Evolutionary conservation across 2,329 filamentous ascomycete genomes (phyloP), one percentile per base, ranked within the genome.

Genomic region (Ceratocystis ficicola): DNA sequence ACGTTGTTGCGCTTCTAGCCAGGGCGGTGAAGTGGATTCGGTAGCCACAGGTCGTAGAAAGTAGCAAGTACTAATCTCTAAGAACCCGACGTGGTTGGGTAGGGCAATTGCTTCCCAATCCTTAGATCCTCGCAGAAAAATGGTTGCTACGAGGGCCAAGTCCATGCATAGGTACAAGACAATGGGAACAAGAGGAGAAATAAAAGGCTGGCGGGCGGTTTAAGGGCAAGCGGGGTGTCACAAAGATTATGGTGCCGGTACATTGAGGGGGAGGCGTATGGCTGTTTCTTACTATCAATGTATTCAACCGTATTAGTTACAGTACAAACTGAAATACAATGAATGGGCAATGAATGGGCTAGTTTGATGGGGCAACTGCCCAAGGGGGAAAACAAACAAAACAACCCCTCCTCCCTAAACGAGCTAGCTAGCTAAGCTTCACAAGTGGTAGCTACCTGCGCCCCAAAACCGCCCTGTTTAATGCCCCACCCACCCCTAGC

Each of bases 121-220:
- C 55, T 36, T 17, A 59, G 32, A 59, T 36, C 55, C 55, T 59
- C 55, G 6, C 28, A 59, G 55, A n/a, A n/a, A 59, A 59, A 30
- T 30, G 55, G 8, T 2, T 36, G 28, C 20, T 36, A 59, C 25
- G 55, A 59, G 55, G 55, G 55, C n/a, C 3, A n/a, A 36, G 10
- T 59, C n/a, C 32, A 59, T 32, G 55, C 36, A 36, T 12, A 6
- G 8, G 36, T 59, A 36, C 32, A 32, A 59, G 55, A 59, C 55
- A 59, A 36, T 8, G 55, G 17, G 30, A 59, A 5, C 8, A 2
- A 30, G 52, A 30, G 8, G 12, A 59, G 2, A 32, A 59, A 59
- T 32, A 30, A 36, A 30, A n/a, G 55, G 55, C 55, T 36, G 55
- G 48, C 3, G 36, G 36, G 1, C 28, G 8, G 55, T 36, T 59